Evolutionary conservation across 1,284 basidiomycete genomes (phyloP).

Genomic region (Rhodofomes roseus): DNA sequence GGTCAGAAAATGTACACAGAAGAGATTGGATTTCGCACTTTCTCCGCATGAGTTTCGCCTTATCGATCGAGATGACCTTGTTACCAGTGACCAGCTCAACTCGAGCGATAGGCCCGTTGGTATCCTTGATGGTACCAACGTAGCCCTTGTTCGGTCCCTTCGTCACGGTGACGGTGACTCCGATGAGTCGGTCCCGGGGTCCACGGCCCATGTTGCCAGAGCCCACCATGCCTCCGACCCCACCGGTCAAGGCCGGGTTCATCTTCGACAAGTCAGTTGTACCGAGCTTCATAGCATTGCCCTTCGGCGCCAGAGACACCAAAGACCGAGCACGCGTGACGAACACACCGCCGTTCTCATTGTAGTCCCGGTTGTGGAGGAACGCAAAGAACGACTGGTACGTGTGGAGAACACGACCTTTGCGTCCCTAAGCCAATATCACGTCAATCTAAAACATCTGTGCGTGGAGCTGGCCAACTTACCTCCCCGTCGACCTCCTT

Average conservation of each 20-base stretch:
- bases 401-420: conserved; percentile 92
- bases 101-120: conserved; percentile 83
- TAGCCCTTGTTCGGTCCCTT: conserved; percentile 93
- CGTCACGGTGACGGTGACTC: conserved; percentile 76
- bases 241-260: conserved; percentile 78
- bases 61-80: conserved; percentile 86
- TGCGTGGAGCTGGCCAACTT: conserved; percentile 20
- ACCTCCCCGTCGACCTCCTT: conserved; percentile 93
- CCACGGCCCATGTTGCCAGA: conserved; percentile 70
- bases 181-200: conserved; percentile 81
- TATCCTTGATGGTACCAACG: conserved; percentile 92
- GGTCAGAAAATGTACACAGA: not conserved
- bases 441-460: not conserved
- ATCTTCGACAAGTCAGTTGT: conserved; percentile 88
- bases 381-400: conserved; percentile 95
- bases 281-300: conserved; percentile 59
- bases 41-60: conserved; percentile 76
- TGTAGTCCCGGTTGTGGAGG: conserved; percentile 87
- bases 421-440: conserved; percentile 56
- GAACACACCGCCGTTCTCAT: conserved; percentile 93
- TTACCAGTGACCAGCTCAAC: conserved; percentile 92
- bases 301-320: conserved; percentile 83
- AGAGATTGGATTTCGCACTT: conserved; percentile 47
- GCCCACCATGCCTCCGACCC: conserved; percentile 73
- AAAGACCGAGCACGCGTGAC: conserved; percentile 82